Evolutionary conservation across 2,329 filamentous ascomycete species (phyloP).

Genomic region (Pseudogymnoascus sp.): DNA sequence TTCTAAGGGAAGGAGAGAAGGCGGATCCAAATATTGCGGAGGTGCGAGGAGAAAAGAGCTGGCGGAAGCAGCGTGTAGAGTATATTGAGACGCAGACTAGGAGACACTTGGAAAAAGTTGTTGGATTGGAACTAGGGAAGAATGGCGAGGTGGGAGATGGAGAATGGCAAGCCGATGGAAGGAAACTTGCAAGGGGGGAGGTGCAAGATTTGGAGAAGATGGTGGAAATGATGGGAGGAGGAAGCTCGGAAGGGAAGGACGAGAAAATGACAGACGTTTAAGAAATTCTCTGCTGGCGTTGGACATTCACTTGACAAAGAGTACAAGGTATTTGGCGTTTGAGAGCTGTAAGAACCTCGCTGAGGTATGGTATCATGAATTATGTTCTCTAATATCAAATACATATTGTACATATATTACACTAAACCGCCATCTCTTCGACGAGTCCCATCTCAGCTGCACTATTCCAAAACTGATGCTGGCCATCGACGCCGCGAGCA

Average conservation of each 20-base stretch:
- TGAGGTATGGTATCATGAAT: neutral
- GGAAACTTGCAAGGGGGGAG: slow-evolving; percentile 41
- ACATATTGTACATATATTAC: slow-evolving; percentile 2
- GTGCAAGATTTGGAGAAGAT: slow-evolving; percentile 49
- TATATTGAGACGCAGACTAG: slow-evolving; percentile 78
- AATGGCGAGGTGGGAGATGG: slow-evolving; percentile 56
- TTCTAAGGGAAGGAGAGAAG: slow-evolving; percentile 26
- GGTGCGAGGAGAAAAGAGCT: slow-evolving; percentile 40
- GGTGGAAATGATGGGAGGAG: slow-evolving; percentile 36
- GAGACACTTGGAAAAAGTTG: slow-evolving; percentile 63
- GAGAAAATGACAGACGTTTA: slow-evolving; percentile 8
- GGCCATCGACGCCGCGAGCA: slow-evolving; percentile 19
- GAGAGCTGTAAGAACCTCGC: neutral
- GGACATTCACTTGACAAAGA: neutral
- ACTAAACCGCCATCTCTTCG: slow-evolving; percentile 8
- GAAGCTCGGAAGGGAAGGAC: slow-evolving; percentile 9
- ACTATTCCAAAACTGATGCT: slow-evolving; percentile 25
- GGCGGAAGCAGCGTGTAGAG: slow-evolving; percentile 61
- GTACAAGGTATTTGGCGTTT: neutral
- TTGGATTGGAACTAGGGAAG: slow-evolving; percentile 56
- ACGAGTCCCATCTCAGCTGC: slow-evolving; percentile 19
- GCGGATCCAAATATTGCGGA: slow-evolving; percentile 18
- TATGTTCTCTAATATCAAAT: slow-evolving; percentile 7
- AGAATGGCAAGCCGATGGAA: slow-evolving; percentile 51
- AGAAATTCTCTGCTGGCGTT: neutral